A percentile compares a stretch with the other conserved stretches of the same genome.
phyloP scores from a whole-genome alignment of 345 rosid species.

The Crucihimalaya himalaica region DNA sequence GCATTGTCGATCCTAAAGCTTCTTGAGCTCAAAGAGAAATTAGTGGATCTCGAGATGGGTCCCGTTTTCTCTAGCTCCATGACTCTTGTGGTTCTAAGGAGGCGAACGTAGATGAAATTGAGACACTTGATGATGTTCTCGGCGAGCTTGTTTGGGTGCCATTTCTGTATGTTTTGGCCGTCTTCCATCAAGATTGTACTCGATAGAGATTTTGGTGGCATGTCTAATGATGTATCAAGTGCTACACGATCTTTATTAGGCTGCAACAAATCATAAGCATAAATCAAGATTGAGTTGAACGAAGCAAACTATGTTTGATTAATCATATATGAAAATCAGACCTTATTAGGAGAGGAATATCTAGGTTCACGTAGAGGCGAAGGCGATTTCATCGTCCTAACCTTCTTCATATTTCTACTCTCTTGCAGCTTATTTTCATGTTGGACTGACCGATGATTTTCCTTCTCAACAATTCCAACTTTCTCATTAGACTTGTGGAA shows the following conservation, averaged over 20 bases:
- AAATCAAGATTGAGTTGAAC: not conserved
- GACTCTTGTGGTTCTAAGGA: slow-evolving; percentile 82
- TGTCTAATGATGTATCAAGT: slow-evolving; percentile 47
- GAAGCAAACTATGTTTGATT: not conserved
- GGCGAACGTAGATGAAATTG: slow-evolving; percentile 70
- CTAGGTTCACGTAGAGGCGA: slow-evolving; percentile 73
- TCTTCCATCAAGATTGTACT: slow-evolving; percentile 60
- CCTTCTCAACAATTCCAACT: slow-evolving; percentile 39
- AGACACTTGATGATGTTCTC: slow-evolving; percentile 86
- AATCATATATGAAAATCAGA: slow-evolving; percentile 23
- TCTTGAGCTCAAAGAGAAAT: slow-evolving; percentile 59
- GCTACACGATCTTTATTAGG: slow-evolving; percentile 56
- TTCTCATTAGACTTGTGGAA: slow-evolving; percentile 52
- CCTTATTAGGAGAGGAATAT: slow-evolving; percentile 72
- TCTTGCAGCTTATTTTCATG: slow-evolving; percentile 44
- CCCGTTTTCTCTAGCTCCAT: slow-evolving; percentile 79
- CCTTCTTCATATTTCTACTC: slow-evolving; percentile 41
- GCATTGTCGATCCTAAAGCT: slow-evolving; percentile 67
- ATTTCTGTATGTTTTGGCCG: slow-evolving; percentile 52
- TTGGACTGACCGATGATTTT: slow-evolving; percentile 48
- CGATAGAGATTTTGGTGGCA: slow-evolving; percentile 57
- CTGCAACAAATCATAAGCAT: slow-evolving; percentile 40
- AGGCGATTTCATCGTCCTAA: slow-evolving; percentile 54
- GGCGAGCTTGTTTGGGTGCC: slow-evolving; percentile 86
- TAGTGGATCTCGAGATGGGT: slow-evolving; percentile 60